phyloP scores from a whole-genome alignment of 345 rosid species.

The Zanthoxylum bungeanum region DNA sequence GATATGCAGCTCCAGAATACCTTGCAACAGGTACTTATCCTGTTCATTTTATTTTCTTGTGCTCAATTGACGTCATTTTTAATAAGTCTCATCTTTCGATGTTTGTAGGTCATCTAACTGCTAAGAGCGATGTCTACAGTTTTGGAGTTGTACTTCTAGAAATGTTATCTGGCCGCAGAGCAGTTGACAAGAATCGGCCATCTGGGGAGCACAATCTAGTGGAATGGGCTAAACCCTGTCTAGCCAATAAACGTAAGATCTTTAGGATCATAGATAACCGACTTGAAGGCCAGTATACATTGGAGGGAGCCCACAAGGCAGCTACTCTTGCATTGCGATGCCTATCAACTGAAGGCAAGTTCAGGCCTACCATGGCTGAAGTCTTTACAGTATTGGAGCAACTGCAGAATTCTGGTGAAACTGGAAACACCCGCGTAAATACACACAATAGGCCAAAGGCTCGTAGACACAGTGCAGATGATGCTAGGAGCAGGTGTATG shows the following conservation, averaged over 20 bases:
- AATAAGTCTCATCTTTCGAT: neutral
- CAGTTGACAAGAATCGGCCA: slow-evolving; percentile 86
- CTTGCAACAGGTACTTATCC: slow-evolving; percentile 58
- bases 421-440: slow-evolving; percentile 23
- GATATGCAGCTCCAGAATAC: slow-evolving; percentile 84
- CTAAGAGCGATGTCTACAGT: slow-evolving; percentile 90
- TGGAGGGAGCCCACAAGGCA: slow-evolving; percentile 62
- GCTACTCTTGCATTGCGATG: slow-evolving; percentile 68
- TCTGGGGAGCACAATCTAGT: slow-evolving; percentile 85
- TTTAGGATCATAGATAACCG: slow-evolving; percentile 73
- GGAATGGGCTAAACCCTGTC: slow-evolving; percentile 89
- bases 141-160: slow-evolving; percentile 93
- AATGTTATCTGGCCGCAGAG: slow-evolving; percentile 87
- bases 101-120: slow-evolving; percentile 71
- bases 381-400: slow-evolving; percentile 61
- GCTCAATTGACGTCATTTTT: neutral
- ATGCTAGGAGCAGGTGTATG: slow-evolving; percentile 27
- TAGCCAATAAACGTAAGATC: slow-evolving; percentile 72
- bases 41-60: neutral
- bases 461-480: slow-evolving; percentile 69
- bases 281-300: slow-evolving; percentile 71
- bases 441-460: slow-evolving; percentile 21
- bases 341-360: slow-evolving; percentile 53
- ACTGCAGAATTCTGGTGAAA: slow-evolving; percentile 41
- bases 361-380: slow-evolving; percentile 80